phyloP scores from a whole-genome alignment of 768 basidiomycete species.

The Tricholoma terreum region DNA sequence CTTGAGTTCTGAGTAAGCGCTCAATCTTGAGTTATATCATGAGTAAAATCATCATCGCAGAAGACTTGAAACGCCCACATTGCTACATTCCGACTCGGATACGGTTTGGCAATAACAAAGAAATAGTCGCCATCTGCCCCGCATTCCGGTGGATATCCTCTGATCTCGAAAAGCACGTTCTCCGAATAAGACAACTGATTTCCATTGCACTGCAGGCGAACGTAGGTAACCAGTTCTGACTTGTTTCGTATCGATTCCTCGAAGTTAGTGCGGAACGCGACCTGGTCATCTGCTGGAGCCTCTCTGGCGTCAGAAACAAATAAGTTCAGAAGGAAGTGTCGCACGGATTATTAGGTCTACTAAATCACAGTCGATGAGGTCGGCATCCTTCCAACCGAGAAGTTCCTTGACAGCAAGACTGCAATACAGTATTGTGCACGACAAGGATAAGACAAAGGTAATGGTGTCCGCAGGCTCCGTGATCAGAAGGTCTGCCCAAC shows the following conservation, averaged over 20 bases:
- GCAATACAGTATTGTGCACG: constrained; percentile 66
- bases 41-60: neutral
- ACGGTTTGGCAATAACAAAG: constrained; percentile 74
- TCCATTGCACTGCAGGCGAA: constrained; percentile 54
- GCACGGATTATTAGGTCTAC: constrained; percentile 62
- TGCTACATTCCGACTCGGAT: constrained; percentile 68
- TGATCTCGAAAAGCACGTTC: constrained; percentile 68
- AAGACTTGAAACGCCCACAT: constrained; percentile 41
- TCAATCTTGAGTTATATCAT: constrained; percentile 46
- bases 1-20: constrained; percentile 79
- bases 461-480: constrained; percentile 75
- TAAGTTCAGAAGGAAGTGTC: constrained; percentile 19
- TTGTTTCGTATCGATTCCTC: constrained; percentile 49
- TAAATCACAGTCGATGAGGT: constrained; percentile 68
- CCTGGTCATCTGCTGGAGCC: constrained; percentile 53
- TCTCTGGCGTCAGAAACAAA: neutral
- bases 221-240: constrained; percentile 52
- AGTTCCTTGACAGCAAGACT: constrained; percentile 65
- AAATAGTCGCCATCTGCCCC: constrained; percentile 52
- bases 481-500: constrained; percentile 80
- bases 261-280: constrained; percentile 53
- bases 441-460: constrained; percentile 62
- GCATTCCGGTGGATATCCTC: constrained; percentile 49
- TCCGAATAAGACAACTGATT: constrained; percentile 23
- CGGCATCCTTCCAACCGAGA: constrained; percentile 73